A percentile compares a stretch with the other conserved stretches of the same genome.
Conservation (phyloP, 345 rosid genomes). For the Acer campestre region DNA sequence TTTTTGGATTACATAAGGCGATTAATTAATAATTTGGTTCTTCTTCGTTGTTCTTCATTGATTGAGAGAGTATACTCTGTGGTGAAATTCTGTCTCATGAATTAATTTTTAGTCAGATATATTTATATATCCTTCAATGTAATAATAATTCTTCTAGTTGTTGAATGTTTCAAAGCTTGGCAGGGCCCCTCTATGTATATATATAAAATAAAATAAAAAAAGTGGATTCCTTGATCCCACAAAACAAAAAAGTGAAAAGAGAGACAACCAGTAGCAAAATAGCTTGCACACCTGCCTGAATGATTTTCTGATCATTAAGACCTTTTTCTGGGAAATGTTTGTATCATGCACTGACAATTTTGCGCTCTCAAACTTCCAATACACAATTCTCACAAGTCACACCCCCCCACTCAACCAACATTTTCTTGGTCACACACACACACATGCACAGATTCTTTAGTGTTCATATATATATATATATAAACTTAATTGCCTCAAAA, state of each 20-base stretch:
- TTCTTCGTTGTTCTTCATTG: too few relatives aligned
- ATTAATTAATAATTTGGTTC: too few relatives aligned
- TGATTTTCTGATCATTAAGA: background rate
- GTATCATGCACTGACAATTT: background rate
- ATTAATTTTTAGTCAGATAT: background rate
- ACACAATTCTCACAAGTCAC: background rate
- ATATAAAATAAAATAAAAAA: too few relatives aligned
- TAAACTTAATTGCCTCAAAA: too few relatives aligned
- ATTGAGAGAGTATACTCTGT: too few relatives aligned
- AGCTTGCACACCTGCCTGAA: background rate
- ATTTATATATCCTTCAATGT: too few relatives aligned
- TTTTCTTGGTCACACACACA: background rate
- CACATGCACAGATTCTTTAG: background rate
- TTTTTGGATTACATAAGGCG: too few relatives aligned
- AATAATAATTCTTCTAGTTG: background rate
- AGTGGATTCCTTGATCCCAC: background rate
- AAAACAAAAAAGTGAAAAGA: background rate
- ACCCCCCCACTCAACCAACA: background rate
- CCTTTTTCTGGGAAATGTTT: background rate
- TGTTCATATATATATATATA: too few relatives aligned
- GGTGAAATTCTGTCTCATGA: too few relatives aligned
- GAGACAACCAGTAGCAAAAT: background rate
- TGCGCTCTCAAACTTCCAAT: background rate
- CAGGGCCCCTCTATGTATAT: background rate
- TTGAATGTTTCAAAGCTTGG: background rate